Evolutionary conservation across 2,329 filamentous ascomycete species (phyloP), one percentile per base, ranked within the genome.

Genomic region (Aspergillus fumigatus): DNA sequence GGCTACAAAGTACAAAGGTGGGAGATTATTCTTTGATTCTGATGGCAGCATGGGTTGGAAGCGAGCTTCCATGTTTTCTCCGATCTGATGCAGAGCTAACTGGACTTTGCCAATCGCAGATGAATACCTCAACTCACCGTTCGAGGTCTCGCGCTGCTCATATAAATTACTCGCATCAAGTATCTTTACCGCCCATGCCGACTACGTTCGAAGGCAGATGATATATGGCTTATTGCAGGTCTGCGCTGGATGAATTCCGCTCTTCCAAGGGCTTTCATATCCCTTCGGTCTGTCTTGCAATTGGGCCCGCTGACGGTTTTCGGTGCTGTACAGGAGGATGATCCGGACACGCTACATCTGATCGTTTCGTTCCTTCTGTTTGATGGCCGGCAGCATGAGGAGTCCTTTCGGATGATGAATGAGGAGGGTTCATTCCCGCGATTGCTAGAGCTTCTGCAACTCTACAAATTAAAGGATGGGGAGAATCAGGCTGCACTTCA

Each of bases 191-290:
- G 75, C 81, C 14, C 88, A 97, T 72, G 83, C 85, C 63, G 88
- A 91, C 56, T 97, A 99, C 75, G 89, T 97, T 60, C 89, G 93
- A 61, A 89, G 85, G 48, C 94, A 97, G 77, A 91, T 99, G 67
- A 86, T 97, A 62, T 92, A 96, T 75, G 92, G 91, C 72, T 80
- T 99, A 52, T 77, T 97, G 53, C 83, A 87, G 77, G 83, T 85
- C 74, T 49, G 72, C n/a, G 29, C 14, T 19, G 2, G 29, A 19
- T 48, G 21, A n/a, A 21, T 43, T 38, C 27, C 11, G 4, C 14
- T 29, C 26, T 40, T n/a, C 21, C 14, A 17, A 38, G 32, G 14
- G 32, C 14, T 45, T 45, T 19, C 11, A 29, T 17, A 14, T 40
- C 27, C 5, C 25, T 17, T 48, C 50, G 25, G 9, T 38, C 27